Evolutionary conservation across 2,329 filamentous ascomycete species (phyloP), one percentile per base, ranked within the genome.

Genomic region (Fusarium nodosum): DNA sequence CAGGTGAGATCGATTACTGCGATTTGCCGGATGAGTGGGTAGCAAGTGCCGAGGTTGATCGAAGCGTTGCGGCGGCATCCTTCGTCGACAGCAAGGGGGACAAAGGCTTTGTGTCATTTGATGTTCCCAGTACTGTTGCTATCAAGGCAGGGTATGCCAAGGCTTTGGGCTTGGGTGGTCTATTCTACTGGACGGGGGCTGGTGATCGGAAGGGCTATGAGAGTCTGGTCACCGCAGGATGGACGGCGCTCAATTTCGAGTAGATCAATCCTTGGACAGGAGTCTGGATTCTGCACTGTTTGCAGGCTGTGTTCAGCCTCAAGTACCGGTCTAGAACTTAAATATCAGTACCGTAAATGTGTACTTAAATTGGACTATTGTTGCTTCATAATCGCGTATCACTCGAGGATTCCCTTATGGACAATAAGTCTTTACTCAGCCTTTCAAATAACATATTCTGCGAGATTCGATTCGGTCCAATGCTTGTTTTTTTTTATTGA

Each of bases 161-260:
- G 47, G 78, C 81, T 36, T 82, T 83, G 61, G 82, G 82, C 2
- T 79, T 92, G 2, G 89, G 85, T 0, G 90, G 90, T 0, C 69
- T 92, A 31, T 91, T 91, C 76, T 91, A 90, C 78, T 91, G 90
- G 90, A 89, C 89, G 39, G 88, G 89, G 3, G 85, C 85, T 3
- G 87, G 85, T 0, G 90, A 91, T 78, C 81, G 83, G 10, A 77
- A 80, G 41, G 86, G 83, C 3, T 71, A 77, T 11, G 80, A 85
- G 69, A 91, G 89, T 74, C 74, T 92, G 64, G 85, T 91, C 26
- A 84, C 84, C 55, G 86, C 87, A 33, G 89, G 89, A 7, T 89
- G 85, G 72, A 80, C 85, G 60, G 85, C 83, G 3, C 76, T 91
- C 18, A 52, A 52, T 22, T 41, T 24, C 4, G 4, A 41, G 18